These are phyloP conservation scores for Boletus sp. DNA, from an alignment of 768 basidiomycete species.

Conservation along the genomic window DNA sequence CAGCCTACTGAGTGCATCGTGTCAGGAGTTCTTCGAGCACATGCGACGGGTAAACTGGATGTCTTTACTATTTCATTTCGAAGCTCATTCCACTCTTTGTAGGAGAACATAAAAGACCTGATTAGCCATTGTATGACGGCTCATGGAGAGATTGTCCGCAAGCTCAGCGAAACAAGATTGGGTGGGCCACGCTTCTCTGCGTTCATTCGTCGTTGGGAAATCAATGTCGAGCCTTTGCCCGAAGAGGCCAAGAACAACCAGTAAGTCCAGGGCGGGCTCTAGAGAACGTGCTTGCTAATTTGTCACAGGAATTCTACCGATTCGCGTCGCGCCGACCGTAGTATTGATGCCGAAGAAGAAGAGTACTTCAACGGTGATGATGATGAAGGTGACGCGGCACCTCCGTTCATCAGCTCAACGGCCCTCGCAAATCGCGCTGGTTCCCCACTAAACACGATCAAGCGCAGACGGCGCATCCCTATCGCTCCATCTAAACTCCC, in stretches of 20 bases:
- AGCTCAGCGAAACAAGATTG: slow-evolving; percentile 56
- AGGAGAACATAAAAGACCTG: slow-evolving; percentile 88
- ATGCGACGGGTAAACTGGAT: slow-evolving; percentile 70
- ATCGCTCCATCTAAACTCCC: slow-evolving; percentile 46
- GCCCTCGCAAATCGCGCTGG: slow-evolving; percentile 26
- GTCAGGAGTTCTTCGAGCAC: slow-evolving; percentile 92
- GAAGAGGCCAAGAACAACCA: slow-evolving; percentile 48
- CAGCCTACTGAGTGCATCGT: slow-evolving; percentile 90
- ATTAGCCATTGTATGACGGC: slow-evolving; percentile 81
- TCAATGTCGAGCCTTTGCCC: slow-evolving; percentile 81
- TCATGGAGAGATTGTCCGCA: slow-evolving; percentile 62
- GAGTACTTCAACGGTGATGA: slow-evolving; percentile 91
- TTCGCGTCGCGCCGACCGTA: slow-evolving; percentile 42
- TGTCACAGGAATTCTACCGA: slow-evolving; percentile 37
- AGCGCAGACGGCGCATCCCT: slow-evolving; percentile 56
- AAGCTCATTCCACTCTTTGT: slow-evolving; percentile 7
- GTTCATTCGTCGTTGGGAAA: slow-evolving; percentile 83
- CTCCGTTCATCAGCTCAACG: slow-evolving; percentile 30
- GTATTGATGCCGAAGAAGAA: slow-evolving; percentile 78
- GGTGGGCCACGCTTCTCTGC: slow-evolving; percentile 65
- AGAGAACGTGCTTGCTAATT: slow-evolving; percentile 8
- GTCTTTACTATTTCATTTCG: neutral
- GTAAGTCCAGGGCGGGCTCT: slow-evolving; percentile 34
- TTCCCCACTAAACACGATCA: slow-evolving; percentile 40
- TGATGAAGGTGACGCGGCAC: slow-evolving; percentile 57